Conservation (phyloP, 2,329 filamentous ascomycete species). For the Aspergillus ibericus region DNA sequence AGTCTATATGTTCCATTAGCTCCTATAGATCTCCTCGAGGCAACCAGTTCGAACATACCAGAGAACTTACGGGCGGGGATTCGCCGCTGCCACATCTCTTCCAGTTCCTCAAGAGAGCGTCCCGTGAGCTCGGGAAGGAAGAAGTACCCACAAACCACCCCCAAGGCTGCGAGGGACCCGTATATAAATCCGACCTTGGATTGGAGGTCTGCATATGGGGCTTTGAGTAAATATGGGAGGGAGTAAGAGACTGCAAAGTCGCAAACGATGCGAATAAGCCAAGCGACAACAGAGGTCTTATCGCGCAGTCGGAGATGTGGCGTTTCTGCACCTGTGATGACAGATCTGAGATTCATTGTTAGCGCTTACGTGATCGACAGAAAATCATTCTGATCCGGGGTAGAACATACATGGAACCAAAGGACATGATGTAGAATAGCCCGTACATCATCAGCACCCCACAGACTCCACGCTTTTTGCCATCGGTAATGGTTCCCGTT, state of each 20-base stretch:
- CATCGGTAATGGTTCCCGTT: background rate
- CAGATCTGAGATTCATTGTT: background rate
- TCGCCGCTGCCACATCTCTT: constrained; percentile 5
- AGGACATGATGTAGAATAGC: constrained; percentile 3
- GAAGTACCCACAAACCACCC: constrained; percentile 1
- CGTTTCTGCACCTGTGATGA: background rate
- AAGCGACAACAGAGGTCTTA: constrained; percentile 5
- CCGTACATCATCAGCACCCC: constrained; percentile 2
- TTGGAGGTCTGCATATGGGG: constrained; percentile 1
- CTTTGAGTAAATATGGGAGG: constrained; percentile 3
- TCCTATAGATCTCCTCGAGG: background rate
- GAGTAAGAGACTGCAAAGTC: constrained; percentile 6
- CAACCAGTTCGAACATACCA: background rate
- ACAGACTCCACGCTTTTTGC: constrained; percentile 3
- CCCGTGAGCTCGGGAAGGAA: constrained; percentile 8
- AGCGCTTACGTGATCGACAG: too few relatives aligned
- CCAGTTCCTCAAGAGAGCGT: constrained; percentile 4
- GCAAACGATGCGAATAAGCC: background rate
- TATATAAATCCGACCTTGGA: constrained; percentile 7
- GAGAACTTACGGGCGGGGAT: background rate
- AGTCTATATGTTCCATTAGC: background rate
- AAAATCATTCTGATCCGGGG: background rate
- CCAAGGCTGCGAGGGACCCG: constrained; percentile 2
- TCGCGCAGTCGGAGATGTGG: constrained; percentile 6
- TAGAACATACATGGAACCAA: background rate